Evolutionary conservation across 176 grass and related monocot genomes (phyloP).

Genomic region (Miscanthus lutarioriparius): DNA sequence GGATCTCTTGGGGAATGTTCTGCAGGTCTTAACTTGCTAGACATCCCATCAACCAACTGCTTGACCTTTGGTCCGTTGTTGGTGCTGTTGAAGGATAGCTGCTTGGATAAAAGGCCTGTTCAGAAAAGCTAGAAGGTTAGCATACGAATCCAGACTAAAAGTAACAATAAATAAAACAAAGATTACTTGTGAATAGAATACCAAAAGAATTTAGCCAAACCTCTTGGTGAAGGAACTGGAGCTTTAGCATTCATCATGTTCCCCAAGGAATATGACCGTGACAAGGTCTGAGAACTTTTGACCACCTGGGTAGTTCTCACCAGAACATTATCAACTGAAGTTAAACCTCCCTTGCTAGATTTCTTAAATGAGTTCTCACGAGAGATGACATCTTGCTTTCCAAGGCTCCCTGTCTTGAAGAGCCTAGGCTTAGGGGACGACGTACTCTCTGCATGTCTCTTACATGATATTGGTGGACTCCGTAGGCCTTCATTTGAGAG

Average conservation of each 20-base stretch:
- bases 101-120: constrained; percentile 72
- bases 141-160: constrained; percentile 8
- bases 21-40: constrained; percentile 53
- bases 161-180: constrained; percentile 25
- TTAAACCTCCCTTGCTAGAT: constrained; percentile 39
- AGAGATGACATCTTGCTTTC: constrained; percentile 39
- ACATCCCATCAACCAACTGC: constrained; percentile 47
- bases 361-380: constrained; percentile 58
- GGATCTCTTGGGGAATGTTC: constrained; percentile 47
- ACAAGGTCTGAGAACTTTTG: constrained; percentile 53
- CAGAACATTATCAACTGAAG: constrained; percentile 37
- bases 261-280: constrained; percentile 61
- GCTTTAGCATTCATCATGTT: constrained; percentile 52
- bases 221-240: constrained; percentile 66
- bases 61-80: constrained; percentile 74
- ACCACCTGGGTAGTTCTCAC: constrained; percentile 33
- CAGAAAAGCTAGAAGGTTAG: constrained; percentile 40
- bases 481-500: constrained; percentile 41
- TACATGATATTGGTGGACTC: constrained; percentile 53
- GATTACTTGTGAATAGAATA: constrained; percentile 16
- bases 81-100: constrained; percentile 67
- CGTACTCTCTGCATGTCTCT: constrained; percentile 40
- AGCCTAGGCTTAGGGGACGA: constrained; percentile 37
- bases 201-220: constrained; percentile 42
- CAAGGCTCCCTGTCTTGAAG: constrained; percentile 41